Evolutionary conservation across 805 yeast genomes (phyloP).

Genomic region (Isabelozyma pseudorhagii): DNA sequence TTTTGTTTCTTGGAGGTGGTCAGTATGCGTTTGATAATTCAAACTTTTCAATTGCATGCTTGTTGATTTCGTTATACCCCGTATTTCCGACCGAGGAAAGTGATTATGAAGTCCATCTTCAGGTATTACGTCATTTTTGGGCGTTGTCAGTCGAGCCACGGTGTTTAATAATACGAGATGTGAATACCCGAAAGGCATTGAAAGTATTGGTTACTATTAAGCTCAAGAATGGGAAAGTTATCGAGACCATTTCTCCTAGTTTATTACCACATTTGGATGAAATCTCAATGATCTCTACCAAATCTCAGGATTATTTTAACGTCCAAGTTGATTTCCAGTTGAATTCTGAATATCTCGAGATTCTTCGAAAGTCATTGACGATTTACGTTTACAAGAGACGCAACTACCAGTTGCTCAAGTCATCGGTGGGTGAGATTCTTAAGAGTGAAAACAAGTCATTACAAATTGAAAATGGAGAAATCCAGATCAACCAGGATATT

Average conservation of each 20-base stretch:
- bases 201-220: slow-evolving; percentile 41
- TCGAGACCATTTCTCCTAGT: slow-evolving; percentile 55
- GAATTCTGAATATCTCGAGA: slow-evolving; percentile 40
- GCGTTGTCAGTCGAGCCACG: slow-evolving; percentile 76
- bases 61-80: slow-evolving; percentile 78
- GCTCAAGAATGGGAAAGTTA: slow-evolving; percentile 34
- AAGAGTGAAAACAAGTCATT: slow-evolving; percentile 31
- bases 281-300: slow-evolving; percentile 47
- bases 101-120: slow-evolving; percentile 62
- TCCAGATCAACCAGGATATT: slow-evolving; percentile 22
- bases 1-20: slow-evolving; percentile 88
- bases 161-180: slow-evolving; percentile 75
- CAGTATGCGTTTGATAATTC: slow-evolving; percentile 75
- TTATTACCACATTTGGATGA: slow-evolving; percentile 58
- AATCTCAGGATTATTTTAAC: slow-evolving; percentile 50
- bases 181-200: slow-evolving; percentile 55
- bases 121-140: slow-evolving; percentile 90
- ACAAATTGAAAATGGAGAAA: slow-evolving; percentile 24
- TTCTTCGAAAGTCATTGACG: slow-evolving; percentile 43
- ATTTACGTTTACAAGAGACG: slow-evolving; percentile 50
- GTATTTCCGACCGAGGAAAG: slow-evolving; percentile 49
- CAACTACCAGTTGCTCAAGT: slow-evolving; percentile 35
- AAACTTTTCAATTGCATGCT: slow-evolving; percentile 61
- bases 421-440: slow-evolving; percentile 29
- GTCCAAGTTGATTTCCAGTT: slow-evolving; percentile 43